These are phyloP conservation scores for Ascochyta koolunga DNA, from an alignment of 2,329 filamentous ascomycete species.

Conservation along the genomic window DNA sequence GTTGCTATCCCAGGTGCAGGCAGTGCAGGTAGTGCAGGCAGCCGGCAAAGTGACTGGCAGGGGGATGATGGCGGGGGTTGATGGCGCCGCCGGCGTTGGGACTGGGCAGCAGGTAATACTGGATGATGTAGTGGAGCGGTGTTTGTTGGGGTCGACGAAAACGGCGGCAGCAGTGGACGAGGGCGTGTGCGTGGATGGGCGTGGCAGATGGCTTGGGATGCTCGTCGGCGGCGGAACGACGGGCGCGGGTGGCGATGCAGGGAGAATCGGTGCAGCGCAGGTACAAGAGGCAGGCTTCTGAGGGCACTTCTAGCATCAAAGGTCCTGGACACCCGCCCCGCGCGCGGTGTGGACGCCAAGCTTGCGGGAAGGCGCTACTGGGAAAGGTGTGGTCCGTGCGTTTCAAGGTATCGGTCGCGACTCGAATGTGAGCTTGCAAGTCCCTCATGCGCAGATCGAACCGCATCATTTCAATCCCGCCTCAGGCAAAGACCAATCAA, in stretches of 20 bases:
- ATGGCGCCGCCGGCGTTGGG: conserved; percentile 41
- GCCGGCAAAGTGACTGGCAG: conserved; percentile 17
- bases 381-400: not conserved
- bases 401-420: not conserved
- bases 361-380: conserved; percentile 7
- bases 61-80: conserved; percentile 22
- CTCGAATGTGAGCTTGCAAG: no score
- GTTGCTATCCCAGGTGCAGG: conserved; percentile 10
- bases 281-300: conserved; percentile 29
- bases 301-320: conserved; percentile 23
- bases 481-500: no score
- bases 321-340: conserved; percentile 3
- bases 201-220: conserved; percentile 15
- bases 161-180: conserved; percentile 21
- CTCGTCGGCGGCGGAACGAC: conserved; percentile 26
- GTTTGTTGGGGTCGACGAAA: conserved; percentile 29
- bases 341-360: conserved; percentile 7
- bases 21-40: conserved; percentile 8
- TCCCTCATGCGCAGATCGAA: no score
- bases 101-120: conserved; percentile 30
- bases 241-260: conserved; percentile 30
- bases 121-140: conserved; percentile 39
- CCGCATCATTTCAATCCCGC: no score
- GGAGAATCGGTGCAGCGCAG: conserved; percentile 31
- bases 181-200: conserved; percentile 6